Conservation (phyloP, 2,329 filamentous ascomycete genomes). For the Chrysoporthe austroafricana region DNA sequence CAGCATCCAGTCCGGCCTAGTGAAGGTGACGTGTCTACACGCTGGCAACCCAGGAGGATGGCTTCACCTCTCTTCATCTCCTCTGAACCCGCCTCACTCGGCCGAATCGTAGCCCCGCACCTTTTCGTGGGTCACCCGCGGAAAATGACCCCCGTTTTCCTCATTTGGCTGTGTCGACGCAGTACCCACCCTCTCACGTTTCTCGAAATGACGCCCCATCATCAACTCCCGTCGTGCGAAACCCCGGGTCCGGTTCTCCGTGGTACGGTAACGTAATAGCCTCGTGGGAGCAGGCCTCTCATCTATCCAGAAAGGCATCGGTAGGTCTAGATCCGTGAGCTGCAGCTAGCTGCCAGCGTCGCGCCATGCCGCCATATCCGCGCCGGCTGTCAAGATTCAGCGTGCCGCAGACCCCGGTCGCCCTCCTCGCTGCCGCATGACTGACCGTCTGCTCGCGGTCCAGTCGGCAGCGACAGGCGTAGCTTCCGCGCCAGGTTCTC, state of each 20-base stretch:
- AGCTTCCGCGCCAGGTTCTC: not conserved
- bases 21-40: not conserved
- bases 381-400: not conserved
- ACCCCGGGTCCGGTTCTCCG: not conserved
- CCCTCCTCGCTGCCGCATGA: not conserved
- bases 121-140: not conserved
- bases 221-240: not conserved
- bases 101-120: not conserved
- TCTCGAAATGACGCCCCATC: not conserved
- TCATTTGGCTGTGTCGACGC: not conserved
- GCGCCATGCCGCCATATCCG: not conserved
- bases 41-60: not conserved
- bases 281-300: not conserved
- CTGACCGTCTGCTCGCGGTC: not conserved
- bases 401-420: not conserved
- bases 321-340: not conserved
- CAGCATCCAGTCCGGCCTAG: not conserved
- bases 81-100: not conserved
- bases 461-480: not conserved
- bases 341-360: not conserved
- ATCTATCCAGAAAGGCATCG: not conserved
- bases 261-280: too few relatives aligned
- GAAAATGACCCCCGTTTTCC: too few relatives aligned
- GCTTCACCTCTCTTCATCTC: not conserved
- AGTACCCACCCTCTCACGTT: not conserved